phyloP scores from a whole-genome alignment of 108 stramenopile species.

The Ochromonas danica region DNA sequence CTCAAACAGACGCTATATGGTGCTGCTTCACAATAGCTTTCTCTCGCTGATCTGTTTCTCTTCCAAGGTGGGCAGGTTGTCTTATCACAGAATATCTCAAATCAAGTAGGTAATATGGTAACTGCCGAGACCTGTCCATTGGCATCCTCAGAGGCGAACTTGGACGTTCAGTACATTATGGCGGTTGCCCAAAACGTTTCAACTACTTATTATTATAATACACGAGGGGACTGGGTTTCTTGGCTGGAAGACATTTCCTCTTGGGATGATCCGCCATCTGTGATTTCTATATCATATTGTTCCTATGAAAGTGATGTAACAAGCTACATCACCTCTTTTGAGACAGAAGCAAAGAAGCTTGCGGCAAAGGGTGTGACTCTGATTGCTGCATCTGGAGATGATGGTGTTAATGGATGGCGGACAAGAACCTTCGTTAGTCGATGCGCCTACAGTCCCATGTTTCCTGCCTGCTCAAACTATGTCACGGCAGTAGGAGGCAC shows the following conservation, averaged over 20 bases:
- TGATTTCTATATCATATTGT: neutral
- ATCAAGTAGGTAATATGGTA: no score
- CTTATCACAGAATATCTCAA: no score
- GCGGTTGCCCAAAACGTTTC: no score
- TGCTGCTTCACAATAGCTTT: no score
- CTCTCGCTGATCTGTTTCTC: no score
- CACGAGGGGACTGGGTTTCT: conserved; percentile 25
- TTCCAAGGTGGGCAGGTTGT: no score
- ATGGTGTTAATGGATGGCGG: conserved; percentile 2
- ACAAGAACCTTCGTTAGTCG: neutral
- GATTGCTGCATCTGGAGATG: neutral
- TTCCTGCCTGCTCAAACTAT: conserved; percentile 60
- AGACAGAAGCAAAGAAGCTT: neutral
- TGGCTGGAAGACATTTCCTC: conserved; percentile 28
- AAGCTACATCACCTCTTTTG: neutral
- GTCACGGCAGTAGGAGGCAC: conserved; percentile 60
- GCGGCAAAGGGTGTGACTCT: neutral
- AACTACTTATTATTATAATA: neutral
- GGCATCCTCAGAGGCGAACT: no score
- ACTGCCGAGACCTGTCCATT: no score
- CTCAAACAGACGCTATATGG: no score
- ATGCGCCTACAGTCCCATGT: conserved; percentile 48
- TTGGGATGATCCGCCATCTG: neutral
- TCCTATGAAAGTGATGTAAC: neutral
- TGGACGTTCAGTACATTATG: no score